Base-by-base conservation (phyloP, 257 asterid species). In the Scutellaria minor region DNA sequence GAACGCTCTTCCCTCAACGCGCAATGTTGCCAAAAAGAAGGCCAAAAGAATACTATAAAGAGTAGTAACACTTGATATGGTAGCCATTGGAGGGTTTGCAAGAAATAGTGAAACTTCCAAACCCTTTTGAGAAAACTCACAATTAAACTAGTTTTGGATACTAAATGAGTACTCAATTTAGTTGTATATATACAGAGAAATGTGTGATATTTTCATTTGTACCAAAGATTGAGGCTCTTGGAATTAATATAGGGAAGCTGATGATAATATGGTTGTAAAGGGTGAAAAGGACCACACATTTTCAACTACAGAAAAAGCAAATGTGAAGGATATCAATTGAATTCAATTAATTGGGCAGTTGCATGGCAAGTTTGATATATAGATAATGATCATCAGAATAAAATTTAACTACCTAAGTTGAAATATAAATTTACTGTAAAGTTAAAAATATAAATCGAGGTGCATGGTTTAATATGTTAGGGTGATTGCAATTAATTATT, bases 1-100 rank as follows among this genome's bases (percentile, higher is more conserved):
- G 44, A 78, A 86, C 4, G 91, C 83, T 42, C 85, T 80, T 8
- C 73, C 71, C 42, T 81, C 77, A 7, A 71, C 77, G 7, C 66
- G 50, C 18, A 68, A 24, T 35, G 77, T 48, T 11, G 66, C 64
- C 12, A 66, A 41, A 18, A 76, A 42, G 31, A 69, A 62, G 22
- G 71, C 70, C 4, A 67, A 27, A 15, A 70, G 14, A 46, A 70
- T 14, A 31, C 58, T 58, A 44, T 1, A 48, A 55, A 73, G 48
- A 50, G 67, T 47, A 54, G 55, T 35, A 4, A 37, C 56, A 22
- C 27, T 68, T 53, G 73, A 41, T 42, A 11, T 44, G 52, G 71
- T 41, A 40, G 80, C 78, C 73, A 78, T 54, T 64, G 70, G 54
- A 64, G 13, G 13, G 1, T 14, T 24, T 45, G 77, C 56, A 58